Evolutionary conservation across 352 stramenopile genomes (phyloP), one percentile per base, ranked within the genome.

Genomic region (Blastocystis sp.): DNA sequence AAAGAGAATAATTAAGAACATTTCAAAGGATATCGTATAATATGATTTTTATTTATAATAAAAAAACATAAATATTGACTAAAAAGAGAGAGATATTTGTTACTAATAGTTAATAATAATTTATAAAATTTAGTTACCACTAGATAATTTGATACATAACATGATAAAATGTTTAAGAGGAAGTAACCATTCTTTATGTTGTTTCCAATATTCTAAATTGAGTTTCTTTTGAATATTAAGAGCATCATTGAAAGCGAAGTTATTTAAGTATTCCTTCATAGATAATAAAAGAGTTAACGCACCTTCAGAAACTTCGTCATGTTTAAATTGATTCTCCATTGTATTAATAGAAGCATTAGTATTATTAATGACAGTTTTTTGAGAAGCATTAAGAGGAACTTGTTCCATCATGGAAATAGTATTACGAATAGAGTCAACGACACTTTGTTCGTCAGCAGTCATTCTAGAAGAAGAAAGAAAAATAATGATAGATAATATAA

Each of bases 161-260:
- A 13, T 47, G 7, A 57, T 6, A 34, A 55, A 55, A 34, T 55
- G 45, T 24, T 55, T 55, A 18, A 55, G 45, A 55, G 45, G 45
- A 10, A 55, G 25, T 7, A 55, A 24, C 45, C 45, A 55, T 9
- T 55, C 45, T 34, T 55, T 55, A 16, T 55, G 45, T 10, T 16
- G 16, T 7, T 55, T 55, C 45, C 45, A 55, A 34, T 43, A 55
- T 6, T 45, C 19, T 34, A 55, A 9, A 55, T 55, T 55, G 31
- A 55, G 23, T 19, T 55, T 55, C 45, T 55, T 55, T n/a, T 55
- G 43, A 21, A 55, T 34, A 10, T 55, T 34, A 13, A 43, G 31
- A 3, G 45, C 45, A 13, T 19, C 19, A 9, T 3, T 34, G 32
- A 18, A 55, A 46, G 24, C 23, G 30, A 55, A 55, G 21, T 31